Base-by-base conservation (phyloP, 108 stramenopile genomes). In the Nitzschia sp. region DNA sequence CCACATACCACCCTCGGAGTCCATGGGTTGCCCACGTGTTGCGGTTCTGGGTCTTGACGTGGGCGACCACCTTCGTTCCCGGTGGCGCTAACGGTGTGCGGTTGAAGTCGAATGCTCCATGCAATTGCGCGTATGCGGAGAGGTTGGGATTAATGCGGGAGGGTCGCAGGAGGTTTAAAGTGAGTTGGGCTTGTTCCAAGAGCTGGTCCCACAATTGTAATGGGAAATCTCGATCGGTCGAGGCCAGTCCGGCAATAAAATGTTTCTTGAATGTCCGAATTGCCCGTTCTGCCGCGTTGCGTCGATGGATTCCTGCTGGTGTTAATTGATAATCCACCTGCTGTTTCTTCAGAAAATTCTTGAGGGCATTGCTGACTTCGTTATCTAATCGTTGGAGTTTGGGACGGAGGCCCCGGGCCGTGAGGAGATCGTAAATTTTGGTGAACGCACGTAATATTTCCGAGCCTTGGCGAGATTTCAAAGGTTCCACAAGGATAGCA, bases 1-100 rank as follows among this genome's bases (percentile, higher is more conserved):
- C 78, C 17, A 79, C 6, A 54, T 79, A 87, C 82, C 82, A 84
- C 0, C 71, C 77, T 27, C 70, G 74, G 15, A 42, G 29, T 0
- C 67, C 81, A 27, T 77, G 66, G n/a, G 65, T 9, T 26, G 58
- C 81, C 76, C 57, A 85, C 18, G 75, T 64, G 46, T 46, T 27
- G 18, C 78, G 68, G 13, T 47, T 26, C 18, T 32, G 17, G 45
- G 80, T 68, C 59, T 65, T 69, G 13, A 47, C 74, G 35, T 80
- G n/a, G n/a, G n/a, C n/a, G n/a, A n/a, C n/a, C n/a, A n/a, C n/a
- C n/a, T n/a, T n/a, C n/a, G n/a, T n/a, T n/a, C n/a, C n/a, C n/a
- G n/a, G n/a, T n/a, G n/a, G n/a, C n/a, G n/a, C n/a, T n/a, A n/a
- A n/a, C n/a, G 76, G 46, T 45, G 35, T 30, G 76, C 57, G 31